Evolutionary conservation across 2,329 filamentous ascomycete genomes (phyloP).

Genomic region (Talaromyces piceae): DNA sequence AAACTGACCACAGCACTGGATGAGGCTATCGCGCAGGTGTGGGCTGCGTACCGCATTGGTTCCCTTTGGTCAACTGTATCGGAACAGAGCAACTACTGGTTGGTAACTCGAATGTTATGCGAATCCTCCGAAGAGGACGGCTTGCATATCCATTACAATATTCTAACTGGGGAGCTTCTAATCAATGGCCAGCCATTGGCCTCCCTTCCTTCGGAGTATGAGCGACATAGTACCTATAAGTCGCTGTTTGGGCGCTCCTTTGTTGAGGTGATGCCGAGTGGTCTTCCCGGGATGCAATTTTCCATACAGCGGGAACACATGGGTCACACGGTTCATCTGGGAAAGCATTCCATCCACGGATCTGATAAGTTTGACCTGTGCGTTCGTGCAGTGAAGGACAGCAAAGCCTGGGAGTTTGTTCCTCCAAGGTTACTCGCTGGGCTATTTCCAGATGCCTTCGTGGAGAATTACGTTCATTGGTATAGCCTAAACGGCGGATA

Average conservation of each 20-base stretch:
- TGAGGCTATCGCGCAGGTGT: neutral
- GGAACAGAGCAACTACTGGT: neutral
- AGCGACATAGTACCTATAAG: constrained; percentile 33
- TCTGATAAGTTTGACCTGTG: neutral
- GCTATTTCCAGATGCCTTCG: neutral
- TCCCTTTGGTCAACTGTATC: neutral
- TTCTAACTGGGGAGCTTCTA: constrained; percentile 46
- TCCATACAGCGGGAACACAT: constrained; percentile 1
- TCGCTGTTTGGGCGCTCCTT: constrained; percentile 38
- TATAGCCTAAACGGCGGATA: constrained; percentile 2
- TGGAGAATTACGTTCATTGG: constrained; percentile 3
- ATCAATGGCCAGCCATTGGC: constrained; percentile 45
- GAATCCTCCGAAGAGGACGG: neutral
- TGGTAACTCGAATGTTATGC: neutral
- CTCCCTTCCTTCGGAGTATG: constrained; percentile 42
- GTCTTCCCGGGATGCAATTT: constrained; percentile 1
- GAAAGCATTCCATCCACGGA: neutral
- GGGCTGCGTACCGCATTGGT: neutral
- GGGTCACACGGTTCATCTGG: neutral
- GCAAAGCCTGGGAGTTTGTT: neutral
- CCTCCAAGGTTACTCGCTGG: neutral
- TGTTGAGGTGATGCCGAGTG: constrained; percentile 37
- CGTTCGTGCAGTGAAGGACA: neutral
- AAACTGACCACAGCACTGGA: neutral
- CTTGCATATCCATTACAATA: constrained; percentile 40